These are phyloP conservation scores for Scheffersomyces titani DNA, from an alignment of 1,139 yeast genomes.

Conservation along the genomic window DNA sequence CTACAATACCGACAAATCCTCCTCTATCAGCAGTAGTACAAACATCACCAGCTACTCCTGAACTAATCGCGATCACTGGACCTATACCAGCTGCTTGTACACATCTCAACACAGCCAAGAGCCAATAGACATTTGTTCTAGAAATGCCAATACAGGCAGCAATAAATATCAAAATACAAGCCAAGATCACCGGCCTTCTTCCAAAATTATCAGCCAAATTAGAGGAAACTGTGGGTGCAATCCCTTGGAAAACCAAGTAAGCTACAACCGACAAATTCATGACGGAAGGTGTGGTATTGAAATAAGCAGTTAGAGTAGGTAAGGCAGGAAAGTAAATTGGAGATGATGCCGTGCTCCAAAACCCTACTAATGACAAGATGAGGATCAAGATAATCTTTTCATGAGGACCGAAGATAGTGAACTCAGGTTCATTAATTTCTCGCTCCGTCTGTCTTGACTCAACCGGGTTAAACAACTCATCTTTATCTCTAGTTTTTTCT, in stretches of 20 bases:
- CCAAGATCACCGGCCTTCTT: conserved; percentile 61
- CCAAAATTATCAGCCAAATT: conserved; percentile 70
- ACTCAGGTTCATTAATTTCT: conserved; percentile 1
- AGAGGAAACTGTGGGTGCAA: conserved; percentile 60
- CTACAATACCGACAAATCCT: conserved; percentile 38
- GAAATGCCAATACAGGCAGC: conserved; percentile 66
- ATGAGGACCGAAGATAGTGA: conserved; percentile 13
- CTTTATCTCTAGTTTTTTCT: not conserved
- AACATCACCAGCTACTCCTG: conserved; percentile 45
- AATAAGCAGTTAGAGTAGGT: conserved; percentile 32
- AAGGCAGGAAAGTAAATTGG: conserved; percentile 46
- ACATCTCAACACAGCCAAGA: conserved; percentile 36
- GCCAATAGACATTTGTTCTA: conserved; percentile 43
- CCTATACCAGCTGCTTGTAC: conserved; percentile 45
- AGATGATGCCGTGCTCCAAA: conserved; percentile 42
- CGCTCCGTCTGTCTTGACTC: not conserved
- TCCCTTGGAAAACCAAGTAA: conserved; percentile 39
- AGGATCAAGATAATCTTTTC: conserved; percentile 20
- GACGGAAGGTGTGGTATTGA: conserved; percentile 23
- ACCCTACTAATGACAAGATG: conserved; percentile 32
- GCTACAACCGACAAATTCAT: conserved; percentile 40
- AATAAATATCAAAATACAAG: conserved; percentile 54
- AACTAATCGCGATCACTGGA: conserved; percentile 39
- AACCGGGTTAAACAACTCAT: not conserved
- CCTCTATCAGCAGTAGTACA: conserved; percentile 39